phyloP scores from a whole-genome alignment of 2,329 filamentous ascomycete genomes.

The Trichoderma pleuroti region DNA sequence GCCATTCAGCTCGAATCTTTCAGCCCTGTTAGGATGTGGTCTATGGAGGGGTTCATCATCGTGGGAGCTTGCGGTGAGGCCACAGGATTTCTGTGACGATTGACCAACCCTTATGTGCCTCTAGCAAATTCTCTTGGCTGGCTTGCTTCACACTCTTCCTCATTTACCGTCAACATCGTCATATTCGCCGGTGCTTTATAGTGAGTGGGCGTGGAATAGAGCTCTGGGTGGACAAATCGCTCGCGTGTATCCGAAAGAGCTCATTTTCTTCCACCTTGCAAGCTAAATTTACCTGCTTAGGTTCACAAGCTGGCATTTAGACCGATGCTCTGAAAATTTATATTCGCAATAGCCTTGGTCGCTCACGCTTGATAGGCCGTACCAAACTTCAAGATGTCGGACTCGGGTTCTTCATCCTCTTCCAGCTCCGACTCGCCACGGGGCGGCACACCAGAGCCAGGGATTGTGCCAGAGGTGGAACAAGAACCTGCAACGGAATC shows the following conservation, averaged over 20 bases:
- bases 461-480: not conserved
- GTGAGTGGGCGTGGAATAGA: not conserved
- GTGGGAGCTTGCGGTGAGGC: not conserved
- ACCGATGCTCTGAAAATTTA: not conserved
- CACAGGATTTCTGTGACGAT: not conserved
- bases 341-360: not conserved
- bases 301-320: not conserved
- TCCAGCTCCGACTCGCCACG: conserved; percentile 11
- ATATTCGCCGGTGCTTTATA: not conserved
- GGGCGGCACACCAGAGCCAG: conserved; percentile 7
- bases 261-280: not conserved
- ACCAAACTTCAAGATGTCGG: conserved; percentile 3
- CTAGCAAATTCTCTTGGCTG: not conserved
- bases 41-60: not conserved
- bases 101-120: not conserved
- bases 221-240: not conserved
- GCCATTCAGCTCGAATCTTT: not conserved
- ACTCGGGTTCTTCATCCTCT: conserved; percentile 15
- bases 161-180: not conserved
- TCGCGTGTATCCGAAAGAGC: not conserved
- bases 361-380: not conserved
- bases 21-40: not conserved
- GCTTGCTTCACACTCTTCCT: not conserved
- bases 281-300: not conserved
- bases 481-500: not conserved